A percentile compares a stretch with the other conserved stretches of the same genome.
These are phyloP conservation scores for Funneliformis caledonium DNA, from an alignment of 371 early-diverging fungal species.

Conservation along the genomic window DNA sequence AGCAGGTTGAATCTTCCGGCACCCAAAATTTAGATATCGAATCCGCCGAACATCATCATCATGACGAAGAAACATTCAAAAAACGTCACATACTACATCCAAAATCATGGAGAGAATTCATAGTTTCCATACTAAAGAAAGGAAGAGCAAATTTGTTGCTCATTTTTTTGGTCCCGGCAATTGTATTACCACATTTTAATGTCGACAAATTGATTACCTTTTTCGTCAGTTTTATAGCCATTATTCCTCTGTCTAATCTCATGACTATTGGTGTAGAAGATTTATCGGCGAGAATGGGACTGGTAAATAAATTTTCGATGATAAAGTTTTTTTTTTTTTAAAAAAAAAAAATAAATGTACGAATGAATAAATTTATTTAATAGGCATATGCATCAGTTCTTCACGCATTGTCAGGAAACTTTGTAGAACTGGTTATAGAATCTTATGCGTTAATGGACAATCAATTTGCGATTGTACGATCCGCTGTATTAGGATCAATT, in stretches of 20 bases:
- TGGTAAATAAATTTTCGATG: not conserved
- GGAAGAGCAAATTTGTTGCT: not conserved
- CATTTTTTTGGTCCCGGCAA: slow-evolving; percentile 30
- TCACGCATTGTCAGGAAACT: slow-evolving; percentile 38
- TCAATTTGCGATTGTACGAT: slow-evolving; percentile 32
- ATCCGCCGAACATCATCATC: too few relatives aligned
- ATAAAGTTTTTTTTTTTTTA: not conserved
- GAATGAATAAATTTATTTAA: not conserved
- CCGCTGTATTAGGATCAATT: slow-evolving; percentile 29
- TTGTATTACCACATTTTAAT: not conserved
- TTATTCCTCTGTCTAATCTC: slow-evolving; percentile 29
- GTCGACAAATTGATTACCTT: not conserved
- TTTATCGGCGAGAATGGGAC: slow-evolving; percentile 12
- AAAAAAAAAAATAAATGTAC: not conserved
- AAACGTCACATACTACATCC: not conserved
- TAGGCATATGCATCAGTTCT: slow-evolving; percentile 31
- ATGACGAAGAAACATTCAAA: not conserved
- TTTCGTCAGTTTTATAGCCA: slow-evolving; percentile 30
- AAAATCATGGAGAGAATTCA: not conserved
- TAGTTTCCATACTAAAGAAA: not conserved
- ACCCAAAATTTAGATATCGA: not conserved
- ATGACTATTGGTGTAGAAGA: slow-evolving; percentile 31
- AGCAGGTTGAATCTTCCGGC: not conserved
- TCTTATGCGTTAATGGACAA: slow-evolving; percentile 14
- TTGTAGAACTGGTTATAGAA: slow-evolving; percentile 31